Evolutionary conservation across 768 basidiomycete genomes (phyloP), one percentile per base, ranked within the genome.

Genomic region (Naematelia aurantialba): DNA sequence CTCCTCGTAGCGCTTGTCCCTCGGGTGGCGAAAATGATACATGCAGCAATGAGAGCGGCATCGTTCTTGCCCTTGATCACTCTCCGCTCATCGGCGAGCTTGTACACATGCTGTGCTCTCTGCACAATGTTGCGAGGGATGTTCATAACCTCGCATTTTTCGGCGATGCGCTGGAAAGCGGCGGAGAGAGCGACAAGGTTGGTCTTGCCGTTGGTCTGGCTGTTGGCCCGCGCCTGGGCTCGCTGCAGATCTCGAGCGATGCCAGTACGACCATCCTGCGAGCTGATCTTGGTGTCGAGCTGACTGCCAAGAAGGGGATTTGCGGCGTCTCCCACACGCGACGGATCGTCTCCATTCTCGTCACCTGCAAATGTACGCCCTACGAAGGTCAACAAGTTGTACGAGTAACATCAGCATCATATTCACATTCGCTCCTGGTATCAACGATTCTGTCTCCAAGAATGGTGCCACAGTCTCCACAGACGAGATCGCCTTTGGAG

Each of bases 341-440:
- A 98, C 63, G 96, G 96, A 77, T 99, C 96, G 76, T 97, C 94
- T 62, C 96, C 96, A 62, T 94, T 93, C 81, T 99, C 96, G 70
- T 97, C 94, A 75, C 98, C 96, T 66, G 96, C 96, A 78, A 99
- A 99, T 61, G 96, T 98, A 8, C 34, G 34, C 34, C 34, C 89
- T 97, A 21, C 21, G 19, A 57, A 60, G 11, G 49, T 17, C 45
- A 30, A n/a, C 45, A 25, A 45, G 55, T 30, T 57, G 52, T 24
- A 29, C 1, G 52, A 27, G 59, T 46, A 17, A 45, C 44, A 2
- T 21, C n/a, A 22, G 45, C 29, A 25, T 51, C 29, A 25, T 13
- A 61, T 59, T 59, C 52, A 66, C 93, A 99, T 87, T 99, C 96
- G 80, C 90, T 92, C 77, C 94, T 82, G 34, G 96, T 98, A 79